Base-by-base conservation (phyloP, 208 protist genomes). In the Herpetomonas tarakana region DNA sequence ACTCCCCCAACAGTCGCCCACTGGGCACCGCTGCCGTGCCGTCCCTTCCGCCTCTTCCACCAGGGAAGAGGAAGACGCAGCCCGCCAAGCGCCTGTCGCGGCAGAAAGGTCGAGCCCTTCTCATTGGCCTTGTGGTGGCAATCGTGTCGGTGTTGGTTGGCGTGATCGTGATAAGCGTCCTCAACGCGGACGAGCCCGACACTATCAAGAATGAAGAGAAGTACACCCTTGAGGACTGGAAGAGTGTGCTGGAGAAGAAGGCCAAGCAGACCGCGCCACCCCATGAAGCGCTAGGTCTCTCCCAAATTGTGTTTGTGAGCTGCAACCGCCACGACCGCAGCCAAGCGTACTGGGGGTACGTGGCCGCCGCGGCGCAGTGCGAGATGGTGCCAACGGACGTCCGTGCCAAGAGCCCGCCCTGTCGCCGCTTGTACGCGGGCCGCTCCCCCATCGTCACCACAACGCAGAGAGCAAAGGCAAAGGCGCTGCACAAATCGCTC, bases 321-420 rank as follows among this genome's bases (percentile, higher is more conserved):
- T 93, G 86, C 62, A 93, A 90, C 46, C 70, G 74, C 25, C 86
- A 89, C 63, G 67, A 93, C 41, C 52, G 53, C 39, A 65, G 72
- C 53, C 86, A 93, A 55, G 57, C 54, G 35, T 93, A 93, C 66
- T 93, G 86, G 86, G 58, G 59, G 19, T 38, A 62, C 18, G 77
- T 93, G 54, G 77, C 76, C 1, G 56, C 38, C 26, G 69, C 65
- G 7, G 67, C 78, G 45, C 65, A 84, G 60, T 76, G 70, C 57
- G 70, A 85, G 58, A 21, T 71, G 61, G 64, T 71, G 0, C 65
- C 74, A 0, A 19, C 45, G 22, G 26, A 27, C 24, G 52, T 58
- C 49, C 31, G 64, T 2, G 52, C 59, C 25, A 39, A 65, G 14
- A 58, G 65, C 12, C 22, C 62, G 38, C 61, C 68, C 24, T 77